Conservation (phyloP, 768 basidiomycete genomes). For the Cyclocybe aegerita region DNA sequence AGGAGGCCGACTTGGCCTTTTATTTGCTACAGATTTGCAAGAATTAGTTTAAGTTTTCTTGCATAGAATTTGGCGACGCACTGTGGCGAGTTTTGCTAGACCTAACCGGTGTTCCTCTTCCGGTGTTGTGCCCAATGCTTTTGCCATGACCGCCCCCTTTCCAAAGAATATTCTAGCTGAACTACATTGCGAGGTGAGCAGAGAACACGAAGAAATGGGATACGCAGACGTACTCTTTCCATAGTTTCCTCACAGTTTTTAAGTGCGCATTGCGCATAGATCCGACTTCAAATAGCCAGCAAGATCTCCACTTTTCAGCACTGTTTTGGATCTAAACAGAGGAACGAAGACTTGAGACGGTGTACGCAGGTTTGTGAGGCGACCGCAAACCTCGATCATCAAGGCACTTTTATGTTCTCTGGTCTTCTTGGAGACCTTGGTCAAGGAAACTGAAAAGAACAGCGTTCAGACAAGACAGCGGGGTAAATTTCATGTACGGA, state of each 20-base stretch:
- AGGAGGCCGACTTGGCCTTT: conserved; percentile 93
- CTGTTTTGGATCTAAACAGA: conserved; percentile 69
- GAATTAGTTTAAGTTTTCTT: background rate
- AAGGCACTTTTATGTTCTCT: conserved; percentile 86
- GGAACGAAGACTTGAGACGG: background rate
- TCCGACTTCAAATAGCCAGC: conserved; percentile 94
- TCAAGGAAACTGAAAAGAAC: conserved; percentile 71
- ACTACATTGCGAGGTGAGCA: conserved; percentile 34
- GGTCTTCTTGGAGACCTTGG: conserved; percentile 93
- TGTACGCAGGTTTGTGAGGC: background rate
- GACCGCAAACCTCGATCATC: conserved; percentile 66
- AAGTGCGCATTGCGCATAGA: conserved; percentile 94
- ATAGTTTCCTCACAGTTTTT: conserved; percentile 89
- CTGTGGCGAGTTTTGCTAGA: conserved; percentile 77
- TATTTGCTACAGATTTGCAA: conserved; percentile 60
- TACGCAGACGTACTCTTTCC: conserved; percentile 75
- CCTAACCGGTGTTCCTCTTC: conserved; percentile 86
- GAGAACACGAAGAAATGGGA: background rate
- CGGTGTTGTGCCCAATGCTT: conserved; percentile 84
- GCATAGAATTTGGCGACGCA: conserved; percentile 27
- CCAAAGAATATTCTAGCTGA: conserved; percentile 92
- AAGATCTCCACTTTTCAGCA: conserved; percentile 89
- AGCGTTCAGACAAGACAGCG: conserved; percentile 7
- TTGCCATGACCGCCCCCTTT: conserved; percentile 88
- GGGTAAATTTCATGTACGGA: background rate